These are phyloP conservation scores for Mangifera indica DNA, from an alignment of 345 rosid species.

Conservation along the genomic window DNA sequence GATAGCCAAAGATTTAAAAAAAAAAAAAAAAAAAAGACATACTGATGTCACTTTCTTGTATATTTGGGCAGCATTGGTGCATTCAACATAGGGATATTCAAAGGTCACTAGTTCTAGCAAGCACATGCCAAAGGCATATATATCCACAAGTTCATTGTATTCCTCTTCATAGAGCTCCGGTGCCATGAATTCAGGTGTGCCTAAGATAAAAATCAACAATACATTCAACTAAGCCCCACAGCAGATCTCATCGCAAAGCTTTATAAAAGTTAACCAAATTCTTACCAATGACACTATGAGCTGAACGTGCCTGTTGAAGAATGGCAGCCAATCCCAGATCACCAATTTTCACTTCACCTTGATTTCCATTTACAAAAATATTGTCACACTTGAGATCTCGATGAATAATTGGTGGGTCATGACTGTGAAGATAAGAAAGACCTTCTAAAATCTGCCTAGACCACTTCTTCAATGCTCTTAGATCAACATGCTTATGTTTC, in stretches of 20 bases:
- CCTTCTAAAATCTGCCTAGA: conserved; percentile 87
- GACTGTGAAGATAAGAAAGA: conserved; percentile 82
- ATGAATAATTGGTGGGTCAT: conserved; percentile 91
- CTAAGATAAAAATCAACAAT: conserved; percentile 30
- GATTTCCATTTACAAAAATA: conserved; percentile 93
- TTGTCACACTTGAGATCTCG: conserved; percentile 96
- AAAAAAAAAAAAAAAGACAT: conserved; percentile 28
- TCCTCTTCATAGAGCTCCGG: conserved; percentile 98
- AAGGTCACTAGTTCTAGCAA: conserved; percentile 86
- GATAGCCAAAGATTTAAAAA: conserved; percentile 20
- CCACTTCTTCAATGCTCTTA: conserved; percentile 92
- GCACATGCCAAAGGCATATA: conserved; percentile 98
- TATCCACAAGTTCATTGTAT: conserved; percentile 92
- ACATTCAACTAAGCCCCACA: not conserved
- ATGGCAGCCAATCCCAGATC: conserved; percentile 88
- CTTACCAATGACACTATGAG: conserved; percentile 87
- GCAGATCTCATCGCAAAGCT: not conserved
- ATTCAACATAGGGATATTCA: conserved; percentile 89
- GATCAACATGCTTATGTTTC: conserved; percentile 85
- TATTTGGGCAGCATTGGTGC: conserved; percentile 92
- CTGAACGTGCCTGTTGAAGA: conserved; percentile 66
- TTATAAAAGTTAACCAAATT: not conserved
- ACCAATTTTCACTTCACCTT: conserved; percentile 94
- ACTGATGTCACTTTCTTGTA: conserved; percentile 93
- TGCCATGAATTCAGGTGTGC: conserved; percentile 99